Evolutionary conservation across 768 basidiomycete genomes (phyloP).

Genomic region (Suillus plorans): DNA sequence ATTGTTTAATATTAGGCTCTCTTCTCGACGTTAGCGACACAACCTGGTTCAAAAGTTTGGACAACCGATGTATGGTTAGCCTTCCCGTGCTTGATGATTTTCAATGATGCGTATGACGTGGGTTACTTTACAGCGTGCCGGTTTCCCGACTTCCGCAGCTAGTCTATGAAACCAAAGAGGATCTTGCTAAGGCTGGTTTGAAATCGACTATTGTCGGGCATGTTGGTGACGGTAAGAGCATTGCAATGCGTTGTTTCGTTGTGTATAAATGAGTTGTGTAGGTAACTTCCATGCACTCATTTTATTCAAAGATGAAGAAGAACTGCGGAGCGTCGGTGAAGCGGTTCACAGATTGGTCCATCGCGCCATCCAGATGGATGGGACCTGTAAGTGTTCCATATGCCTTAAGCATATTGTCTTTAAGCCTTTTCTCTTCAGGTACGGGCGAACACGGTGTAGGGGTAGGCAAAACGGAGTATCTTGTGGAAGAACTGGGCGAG

Average conservation of each 20-base stretch:
- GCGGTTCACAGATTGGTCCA: slow-evolving; percentile 72
- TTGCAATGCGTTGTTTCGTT: not conserved
- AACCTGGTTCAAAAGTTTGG: slow-evolving; percentile 72
- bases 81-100: not conserved
- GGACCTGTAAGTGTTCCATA: slow-evolving; percentile 57
- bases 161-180: slow-evolving; percentile 77
- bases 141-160: slow-evolving; percentile 68
- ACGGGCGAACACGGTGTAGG: slow-evolving; percentile 90
- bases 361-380: slow-evolving; percentile 71
- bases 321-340: slow-evolving; percentile 50
- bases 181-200: slow-evolving; percentile 58
- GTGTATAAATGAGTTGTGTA: slow-evolving; percentile 12
- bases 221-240: slow-evolving; percentile 70
- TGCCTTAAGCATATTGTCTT: slow-evolving; percentile 7
- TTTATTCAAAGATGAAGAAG: slow-evolving; percentile 58
- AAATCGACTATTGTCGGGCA: slow-evolving; percentile 78
- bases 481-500: slow-evolving; percentile 78
- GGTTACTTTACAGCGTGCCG: slow-evolving; percentile 49
- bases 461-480: slow-evolving; percentile 81
- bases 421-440: slow-evolving; percentile 38
- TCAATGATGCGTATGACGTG: not conserved
- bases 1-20: slow-evolving; percentile 34
- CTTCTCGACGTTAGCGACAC: slow-evolving; percentile 62
- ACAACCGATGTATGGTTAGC: slow-evolving; percentile 87
- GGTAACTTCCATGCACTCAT: slow-evolving; percentile 52